Base-by-base conservation (phyloP, 345 rosid species). In the Turnera subulata region DNA sequence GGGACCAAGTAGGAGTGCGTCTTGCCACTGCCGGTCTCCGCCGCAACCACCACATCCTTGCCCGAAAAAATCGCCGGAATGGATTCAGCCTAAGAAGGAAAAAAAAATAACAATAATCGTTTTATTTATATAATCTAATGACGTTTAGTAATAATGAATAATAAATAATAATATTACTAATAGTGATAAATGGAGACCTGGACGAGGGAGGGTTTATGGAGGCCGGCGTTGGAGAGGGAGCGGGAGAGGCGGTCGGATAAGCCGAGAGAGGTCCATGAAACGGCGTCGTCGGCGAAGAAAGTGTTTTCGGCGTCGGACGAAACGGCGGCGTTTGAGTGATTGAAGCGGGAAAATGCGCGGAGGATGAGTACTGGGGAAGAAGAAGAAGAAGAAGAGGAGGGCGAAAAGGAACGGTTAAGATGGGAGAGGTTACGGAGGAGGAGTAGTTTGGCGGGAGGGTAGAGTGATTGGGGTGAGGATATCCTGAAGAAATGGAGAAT, bases 11-110 rank as follows among this genome's bases (percentile, higher is more conserved):
- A 89, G 44, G 95, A 62, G 65, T 86, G 88, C 33, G 97, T 86
- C 78, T 92, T 92, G 54, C 98, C 97, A 59, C 98, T 89, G 11
- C 98, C 98, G 6, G 98, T 92, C 69, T 92, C 98, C 10, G 98
- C 97, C 6, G 98, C 98, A 58, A 86, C 72, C 33, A 89, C 79
- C 46, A 83, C 95, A 74, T 92, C 98, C 67, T 86, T 89, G 53
- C 97, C 94, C 0, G 89, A 83, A 10, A 86, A 78, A 65, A 89
- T 70, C 39, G 87, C 65, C 1, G 91, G 93, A 38, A 83, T 64
- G 32, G 84, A 70, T 16, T 88, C 76, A 72, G 98, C 90, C 96
- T 87, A 66, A 25, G 59, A 71, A 9, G 24, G 46, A 56, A 14
- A 16, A 20, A 20, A 24, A 26, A 26, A 13, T 46, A 22, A 15